Base-by-base conservation (phyloP, 805 yeast species). In the Saccharomycopsis malanga region DNA sequence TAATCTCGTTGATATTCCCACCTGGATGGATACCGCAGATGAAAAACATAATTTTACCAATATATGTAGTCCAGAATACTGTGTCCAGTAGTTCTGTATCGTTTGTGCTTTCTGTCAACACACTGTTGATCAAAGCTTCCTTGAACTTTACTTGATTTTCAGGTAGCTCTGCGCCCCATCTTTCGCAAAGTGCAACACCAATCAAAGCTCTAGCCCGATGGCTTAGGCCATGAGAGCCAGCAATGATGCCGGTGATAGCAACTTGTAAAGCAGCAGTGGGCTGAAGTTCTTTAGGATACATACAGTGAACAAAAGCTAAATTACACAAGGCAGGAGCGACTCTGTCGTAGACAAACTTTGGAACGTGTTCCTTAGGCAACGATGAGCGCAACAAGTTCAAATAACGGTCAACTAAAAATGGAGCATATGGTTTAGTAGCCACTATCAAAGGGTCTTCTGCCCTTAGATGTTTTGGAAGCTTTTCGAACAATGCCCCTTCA, bases 1-100 rank as follows among this genome's bases (percentile, higher is more conserved):
- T 72, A 22, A 77, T 77, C 27, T 78, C 83, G 55, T 84, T 71
- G 24, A 83, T 80, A 57, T 79, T 79, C 18, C 89, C 91, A 49
- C 88, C 88, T 4, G 91, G 91, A 60, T 80, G 84, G 45, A 83
- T 82, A 60, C 87, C 87, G 61, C 89, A 83, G 39, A 83, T 76
- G 39, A 83, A 83, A 60, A 78, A 81, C 86, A 83, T 81, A 54
- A 83, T 71, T 45, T 80, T 75, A 23, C 91, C 91, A 53, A 79
- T 69, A 56, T 78, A 81, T 57, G 77, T 72, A 2, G 87, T 81
- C 89, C 89, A 83, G 76, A 84, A 82, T 21, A 78, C 68, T 25
- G 75, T 65, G 44, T 72, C 65, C 44, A 72, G 74, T 50, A 70
- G 61, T 25, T 70, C 73, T 3, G 73, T 72, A 39, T 67, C 70